Evolutionary conservation across 257 asterid genomes (phyloP), one percentile per base, ranked within the genome.

Genomic region (Scutellaria minor): DNA sequence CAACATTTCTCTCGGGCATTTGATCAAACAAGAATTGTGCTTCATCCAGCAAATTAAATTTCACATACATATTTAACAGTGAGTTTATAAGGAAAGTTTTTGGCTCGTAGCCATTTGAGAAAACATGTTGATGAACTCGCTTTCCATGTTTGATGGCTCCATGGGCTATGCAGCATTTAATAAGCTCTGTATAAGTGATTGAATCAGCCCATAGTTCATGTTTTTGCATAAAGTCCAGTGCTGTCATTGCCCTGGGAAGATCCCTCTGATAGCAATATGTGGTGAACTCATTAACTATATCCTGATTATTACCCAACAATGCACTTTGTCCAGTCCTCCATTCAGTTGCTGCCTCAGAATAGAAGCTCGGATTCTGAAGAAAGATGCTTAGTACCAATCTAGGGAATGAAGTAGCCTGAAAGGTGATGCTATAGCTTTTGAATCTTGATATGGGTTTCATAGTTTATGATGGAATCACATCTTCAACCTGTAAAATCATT

Each of bases 21-120:
- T 24, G 27, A 24, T 87, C 95, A 66, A 93, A 93, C 84, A 90
- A 47, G 24, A 2, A 44, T 35, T 80, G 86, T 1, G 98, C 97
- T 70, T 90, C 95, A 6, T 55, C 80, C 66, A 90, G 70, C 72
- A 87, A 72, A 63, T 83, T 82, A 79, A 93, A 93, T 65, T 86
- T 90, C 22, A 83, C 93, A 7, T 88, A 93, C 98, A 93, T 93
- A 77, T 84, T 90, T 10, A 90, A 71, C 1, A 93, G 83, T 20
- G 77, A 68, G 77, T 93, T 93, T 47, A 86, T 27, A 8, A 90
- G 88, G 79, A 93, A 93, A 0, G 90, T 85, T 78, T 93, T 88
- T 13, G 97, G 98, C 57, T 80, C 81, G 39, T 93, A 90, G 44
- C 93, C 96, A 44, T 73, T 64, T 18, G 96, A 87, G 78, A 88